A percentile compares a stretch with the other conserved stretches of the same genome.
These are phyloP conservation scores for Ophioceras dolichostomum DNA, from an alignment of 2,329 filamentous ascomycete genomes.

Conservation along the genomic window DNA sequence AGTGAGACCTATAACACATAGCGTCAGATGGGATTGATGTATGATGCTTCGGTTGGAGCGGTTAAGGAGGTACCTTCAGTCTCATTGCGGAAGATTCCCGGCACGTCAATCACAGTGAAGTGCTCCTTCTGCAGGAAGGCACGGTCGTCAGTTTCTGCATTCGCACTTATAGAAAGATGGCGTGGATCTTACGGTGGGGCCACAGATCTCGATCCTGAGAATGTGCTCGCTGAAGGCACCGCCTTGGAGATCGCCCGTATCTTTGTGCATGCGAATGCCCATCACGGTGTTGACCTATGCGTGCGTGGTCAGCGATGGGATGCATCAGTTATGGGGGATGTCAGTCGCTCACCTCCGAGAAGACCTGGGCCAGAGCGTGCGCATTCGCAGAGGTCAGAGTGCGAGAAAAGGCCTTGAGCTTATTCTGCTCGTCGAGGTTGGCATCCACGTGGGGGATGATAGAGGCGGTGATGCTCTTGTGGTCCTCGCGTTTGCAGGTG, in stretches of 20 bases:
- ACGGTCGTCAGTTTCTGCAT: too few species aligned
- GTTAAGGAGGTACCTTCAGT: slow-evolving; percentile 20
- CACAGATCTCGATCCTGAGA: slow-evolving; percentile 29
- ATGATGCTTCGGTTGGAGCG: too few species aligned
- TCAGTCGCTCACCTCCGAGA: neutral
- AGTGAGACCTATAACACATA: slow-evolving; percentile 26
- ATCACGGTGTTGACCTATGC: neutral
- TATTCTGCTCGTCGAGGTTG: slow-evolving; percentile 6
- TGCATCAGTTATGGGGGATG: too few species aligned
- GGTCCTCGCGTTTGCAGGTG: slow-evolving; percentile 23
- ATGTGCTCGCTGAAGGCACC: slow-evolving; percentile 32
- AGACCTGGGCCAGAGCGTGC: slow-evolving; percentile 13
- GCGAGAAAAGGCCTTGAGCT: slow-evolving; percentile 6
- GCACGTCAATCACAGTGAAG: slow-evolving; percentile 41
- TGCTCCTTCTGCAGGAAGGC: slow-evolving; percentile 22
- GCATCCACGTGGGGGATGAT: slow-evolving; percentile 21
- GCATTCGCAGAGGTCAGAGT: slow-evolving; percentile 12
- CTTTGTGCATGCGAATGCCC: slow-evolving; percentile 14
- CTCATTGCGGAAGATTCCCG: slow-evolving; percentile 34
- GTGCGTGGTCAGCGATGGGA: too few species aligned
- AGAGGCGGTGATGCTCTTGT: slow-evolving; percentile 23
- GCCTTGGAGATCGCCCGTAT: too few species aligned
- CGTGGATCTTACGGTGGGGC: slow-evolving; percentile 22
- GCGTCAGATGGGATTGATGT: too few species aligned
- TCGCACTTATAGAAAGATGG: neutral